Percentiles rank a stretch among this genome's conserved stretches.
These are phyloP conservation scores for Truncatella angustata DNA, from an alignment of 2,329 filamentous ascomycete genomes.

Conservation along the genomic window DNA sequence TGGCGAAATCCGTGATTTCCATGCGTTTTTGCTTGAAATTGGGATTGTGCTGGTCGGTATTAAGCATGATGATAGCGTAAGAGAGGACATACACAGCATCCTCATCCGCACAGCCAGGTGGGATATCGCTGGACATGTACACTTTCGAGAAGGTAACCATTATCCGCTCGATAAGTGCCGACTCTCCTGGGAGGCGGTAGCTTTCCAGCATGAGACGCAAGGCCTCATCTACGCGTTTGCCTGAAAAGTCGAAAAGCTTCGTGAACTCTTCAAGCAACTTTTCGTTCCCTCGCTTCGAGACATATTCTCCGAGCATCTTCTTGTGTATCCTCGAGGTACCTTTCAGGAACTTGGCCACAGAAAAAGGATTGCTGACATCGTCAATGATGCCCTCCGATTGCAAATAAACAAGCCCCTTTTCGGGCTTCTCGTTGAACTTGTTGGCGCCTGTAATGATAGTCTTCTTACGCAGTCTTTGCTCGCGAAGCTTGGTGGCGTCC, in stretches of 20 bases:
- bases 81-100: constrained; percentile 88
- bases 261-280: constrained; percentile 82
- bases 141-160: constrained; percentile 83
- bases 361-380: constrained; percentile 68
- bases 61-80: constrained; percentile 96
- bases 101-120: constrained; percentile 75
- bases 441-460: constrained; percentile 82
- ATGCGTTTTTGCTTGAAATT: constrained; percentile 86
- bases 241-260: constrained; percentile 81
- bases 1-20: constrained; percentile 77
- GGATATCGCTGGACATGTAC: constrained; percentile 69
- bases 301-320: constrained; percentile 83
- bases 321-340: constrained; percentile 88
- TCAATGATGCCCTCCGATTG: constrained; percentile 83
- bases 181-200: constrained; percentile 92
- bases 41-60: constrained; percentile 94
- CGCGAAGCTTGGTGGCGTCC: constrained; percentile 60
- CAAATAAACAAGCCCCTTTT: constrained; percentile 82
- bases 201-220: constrained; percentile 82
- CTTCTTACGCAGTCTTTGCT: constrained; percentile 77
- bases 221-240: constrained; percentile 86
- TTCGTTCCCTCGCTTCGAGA: constrained; percentile 89
- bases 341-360: constrained; percentile 82
- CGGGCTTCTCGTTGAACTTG: constrained; percentile 95
- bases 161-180: constrained; percentile 88